Percentiles rank a stretch among this genome's conserved stretches.
These are phyloP conservation scores for Monilinia polystroma DNA, from an alignment of 2,329 filamentous ascomycete species.

Conservation along the genomic window DNA sequence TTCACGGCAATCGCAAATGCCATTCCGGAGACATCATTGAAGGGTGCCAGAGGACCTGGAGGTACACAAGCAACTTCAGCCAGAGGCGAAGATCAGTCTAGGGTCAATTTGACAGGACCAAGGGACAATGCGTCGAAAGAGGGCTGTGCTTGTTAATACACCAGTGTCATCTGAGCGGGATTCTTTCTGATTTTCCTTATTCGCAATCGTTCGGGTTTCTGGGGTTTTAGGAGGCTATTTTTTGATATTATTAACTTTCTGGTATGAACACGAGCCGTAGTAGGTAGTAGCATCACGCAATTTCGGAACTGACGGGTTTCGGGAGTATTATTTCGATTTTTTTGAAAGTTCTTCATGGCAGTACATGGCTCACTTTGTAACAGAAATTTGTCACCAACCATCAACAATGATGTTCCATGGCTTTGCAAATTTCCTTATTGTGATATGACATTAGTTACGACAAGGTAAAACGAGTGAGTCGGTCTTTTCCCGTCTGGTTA, in stretches of 20 bases:
- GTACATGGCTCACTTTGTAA: constrained; percentile 12
- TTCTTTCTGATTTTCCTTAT: constrained; percentile 25
- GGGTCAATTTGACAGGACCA: constrained; percentile 79
- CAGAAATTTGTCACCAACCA: constrained; percentile 13
- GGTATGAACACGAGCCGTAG: constrained; percentile 33
- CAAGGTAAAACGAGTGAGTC: constrained; percentile 15
- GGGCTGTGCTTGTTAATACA: constrained; percentile 76
- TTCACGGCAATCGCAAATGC: constrained; percentile 98
- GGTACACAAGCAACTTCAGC: constrained; percentile 54
- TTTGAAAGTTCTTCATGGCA: not conserved
- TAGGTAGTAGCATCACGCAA: constrained; percentile 10
- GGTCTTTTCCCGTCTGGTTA: not conserved
- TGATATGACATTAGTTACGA: constrained; percentile 1
- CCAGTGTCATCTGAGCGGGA: constrained; percentile 25
- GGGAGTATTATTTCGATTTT: constrained; percentile 10
- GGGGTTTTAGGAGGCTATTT: constrained; percentile 30
- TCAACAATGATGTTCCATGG: constrained; percentile 1
- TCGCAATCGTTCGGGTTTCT: constrained; percentile 26
- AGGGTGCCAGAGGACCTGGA: constrained; percentile 75
- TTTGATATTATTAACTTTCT: constrained; percentile 29
- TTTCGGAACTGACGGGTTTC: not conserved
- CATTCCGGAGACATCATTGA: constrained; percentile 94
- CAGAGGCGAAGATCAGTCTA: constrained; percentile 64
- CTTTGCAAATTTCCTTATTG: not conserved
- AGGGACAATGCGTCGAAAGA: constrained; percentile 78